Conservation (phyloP, 2,329 filamentous ascomycete species). For the Phialophora expanda region DNA sequence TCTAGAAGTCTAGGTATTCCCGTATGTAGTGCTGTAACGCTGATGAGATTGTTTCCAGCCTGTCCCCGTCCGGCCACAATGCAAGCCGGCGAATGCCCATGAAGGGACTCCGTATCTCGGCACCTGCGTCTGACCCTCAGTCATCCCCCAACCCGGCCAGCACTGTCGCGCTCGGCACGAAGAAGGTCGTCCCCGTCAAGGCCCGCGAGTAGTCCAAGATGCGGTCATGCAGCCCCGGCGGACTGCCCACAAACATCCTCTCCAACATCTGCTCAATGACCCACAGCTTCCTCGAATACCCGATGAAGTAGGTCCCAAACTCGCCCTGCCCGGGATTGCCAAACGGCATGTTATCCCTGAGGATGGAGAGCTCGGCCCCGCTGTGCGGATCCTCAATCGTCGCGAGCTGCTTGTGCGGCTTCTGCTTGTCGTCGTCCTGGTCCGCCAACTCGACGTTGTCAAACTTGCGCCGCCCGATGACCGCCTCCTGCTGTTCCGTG, state of each 20-base stretch:
- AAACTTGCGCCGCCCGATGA: constrained; percentile 63
- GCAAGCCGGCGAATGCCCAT: not conserved
- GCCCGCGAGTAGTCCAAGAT: constrained; percentile 62
- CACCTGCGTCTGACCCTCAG: not conserved
- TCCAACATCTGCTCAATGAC: constrained; percentile 64
- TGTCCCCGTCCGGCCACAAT: not conserved
- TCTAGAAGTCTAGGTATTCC: not conserved
- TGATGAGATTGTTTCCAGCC: not conserved
- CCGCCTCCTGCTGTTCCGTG: constrained; percentile 60
- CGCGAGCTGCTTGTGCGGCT: constrained; percentile 61
- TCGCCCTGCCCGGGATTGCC: constrained; percentile 58
- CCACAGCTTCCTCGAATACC: constrained; percentile 60
- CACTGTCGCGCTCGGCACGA: constrained; percentile 54
- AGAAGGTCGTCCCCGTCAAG: constrained; percentile 60
- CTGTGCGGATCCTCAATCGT: constrained; percentile 58
- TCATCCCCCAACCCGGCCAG: constrained; percentile 42
- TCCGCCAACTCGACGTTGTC: constrained; percentile 65
- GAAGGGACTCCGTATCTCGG: not conserved
- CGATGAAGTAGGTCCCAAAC: constrained; percentile 66
- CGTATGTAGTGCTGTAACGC: not conserved
- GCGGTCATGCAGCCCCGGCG: constrained; percentile 60
- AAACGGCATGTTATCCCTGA: constrained; percentile 67
- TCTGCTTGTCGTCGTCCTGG: constrained; percentile 52
- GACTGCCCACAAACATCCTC: constrained; percentile 62
- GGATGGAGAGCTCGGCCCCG: constrained; percentile 59